phyloP scores from a whole-genome alignment of 306 rosid species.

The Lathyrus sativus region DNA sequence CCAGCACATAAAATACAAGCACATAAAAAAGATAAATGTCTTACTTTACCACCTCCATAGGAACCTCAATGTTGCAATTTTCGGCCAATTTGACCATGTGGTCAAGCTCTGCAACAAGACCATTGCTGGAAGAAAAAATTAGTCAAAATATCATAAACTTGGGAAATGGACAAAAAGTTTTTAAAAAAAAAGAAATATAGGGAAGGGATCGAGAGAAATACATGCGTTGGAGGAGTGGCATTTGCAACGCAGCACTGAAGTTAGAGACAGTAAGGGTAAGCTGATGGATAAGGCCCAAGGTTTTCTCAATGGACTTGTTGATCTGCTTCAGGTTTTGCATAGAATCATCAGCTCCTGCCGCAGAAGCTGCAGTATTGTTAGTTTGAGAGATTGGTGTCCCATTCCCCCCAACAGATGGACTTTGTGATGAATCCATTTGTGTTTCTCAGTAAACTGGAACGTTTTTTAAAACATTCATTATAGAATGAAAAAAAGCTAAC shows the following conservation, averaged over 20 bases:
- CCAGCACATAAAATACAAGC: constrained; percentile 34
- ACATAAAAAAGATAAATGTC: constrained; percentile 40
- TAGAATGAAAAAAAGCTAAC: constrained; percentile 15
- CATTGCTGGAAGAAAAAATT: constrained; percentile 56
- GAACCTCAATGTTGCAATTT: constrained; percentile 90
- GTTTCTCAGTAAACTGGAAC: constrained; percentile 15
- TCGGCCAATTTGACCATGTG: constrained; percentile 82
- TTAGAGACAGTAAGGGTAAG: constrained; percentile 87
- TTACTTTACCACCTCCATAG: constrained; percentile 94
- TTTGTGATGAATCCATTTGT: constrained; percentile 67
- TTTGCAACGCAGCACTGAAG: constrained; percentile 81
- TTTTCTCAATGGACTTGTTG: constrained; percentile 81
- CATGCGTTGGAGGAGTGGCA: constrained; percentile 90
- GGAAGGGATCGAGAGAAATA: constrained; percentile 43
- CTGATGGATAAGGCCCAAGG: constrained; percentile 87
- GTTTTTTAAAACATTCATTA: constrained; percentile 1
- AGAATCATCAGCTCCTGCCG: constrained; percentile 59
- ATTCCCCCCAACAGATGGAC: constrained; percentile 51
- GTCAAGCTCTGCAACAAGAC: constrained; percentile 83
- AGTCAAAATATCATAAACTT: constrained; percentile 17
- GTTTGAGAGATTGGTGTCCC: constrained; percentile 56
- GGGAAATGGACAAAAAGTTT: not conserved
- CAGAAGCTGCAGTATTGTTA: constrained; percentile 50
- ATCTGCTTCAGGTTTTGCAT: constrained; percentile 80
- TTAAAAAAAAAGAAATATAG: not conserved